Evolutionary conservation across 345 rosid genomes (phyloP).

Genomic region (Draba incana): DNA sequence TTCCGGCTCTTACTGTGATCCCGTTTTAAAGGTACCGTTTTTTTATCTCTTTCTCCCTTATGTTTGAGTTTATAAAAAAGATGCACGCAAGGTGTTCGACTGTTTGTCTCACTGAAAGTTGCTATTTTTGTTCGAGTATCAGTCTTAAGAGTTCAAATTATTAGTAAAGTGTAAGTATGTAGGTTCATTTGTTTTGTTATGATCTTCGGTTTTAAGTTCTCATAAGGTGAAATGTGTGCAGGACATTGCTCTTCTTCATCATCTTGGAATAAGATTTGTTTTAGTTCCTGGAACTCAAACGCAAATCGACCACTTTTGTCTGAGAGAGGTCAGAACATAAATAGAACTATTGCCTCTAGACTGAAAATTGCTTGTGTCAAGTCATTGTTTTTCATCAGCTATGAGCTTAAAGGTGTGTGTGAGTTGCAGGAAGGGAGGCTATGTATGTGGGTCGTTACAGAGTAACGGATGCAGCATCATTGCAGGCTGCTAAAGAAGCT

Average conservation of each 20-base stretch:
- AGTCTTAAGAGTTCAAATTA: no score
- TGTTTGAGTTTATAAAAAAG: not conserved
- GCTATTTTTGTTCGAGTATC: not conserved
- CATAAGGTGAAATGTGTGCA: slow-evolving; percentile 40
- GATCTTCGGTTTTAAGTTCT: slow-evolving; percentile 4
- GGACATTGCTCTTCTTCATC: slow-evolving; percentile 98
- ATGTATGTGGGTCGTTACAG: slow-evolving; percentile 79
- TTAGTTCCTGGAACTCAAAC: slow-evolving; percentile 88
- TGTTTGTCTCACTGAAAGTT: slow-evolving; percentile 9
- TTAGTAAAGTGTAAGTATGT: no score
- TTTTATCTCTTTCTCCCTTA: not conserved
- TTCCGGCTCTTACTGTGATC: slow-evolving; percentile 62
- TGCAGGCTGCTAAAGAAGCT: slow-evolving; percentile 93
- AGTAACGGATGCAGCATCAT: slow-evolving; percentile 78
- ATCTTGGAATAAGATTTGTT: slow-evolving; percentile 82
- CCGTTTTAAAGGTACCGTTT: slow-evolving; percentile 64
- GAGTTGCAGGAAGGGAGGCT: slow-evolving; percentile 63
- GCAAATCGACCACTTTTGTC: slow-evolving; percentile 81
- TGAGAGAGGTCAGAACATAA: slow-evolving; percentile 66
- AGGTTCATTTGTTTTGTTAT: not conserved
- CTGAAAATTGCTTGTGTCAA: not conserved
- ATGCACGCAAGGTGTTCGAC: slow-evolving; percentile 30
- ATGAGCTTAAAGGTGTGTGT: slow-evolving; percentile 9
- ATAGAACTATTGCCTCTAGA: slow-evolving; percentile 3
- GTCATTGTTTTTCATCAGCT: not conserved